Conservation (phyloP, 345 rosid genomes). For the Euclidium syriacum region DNA sequence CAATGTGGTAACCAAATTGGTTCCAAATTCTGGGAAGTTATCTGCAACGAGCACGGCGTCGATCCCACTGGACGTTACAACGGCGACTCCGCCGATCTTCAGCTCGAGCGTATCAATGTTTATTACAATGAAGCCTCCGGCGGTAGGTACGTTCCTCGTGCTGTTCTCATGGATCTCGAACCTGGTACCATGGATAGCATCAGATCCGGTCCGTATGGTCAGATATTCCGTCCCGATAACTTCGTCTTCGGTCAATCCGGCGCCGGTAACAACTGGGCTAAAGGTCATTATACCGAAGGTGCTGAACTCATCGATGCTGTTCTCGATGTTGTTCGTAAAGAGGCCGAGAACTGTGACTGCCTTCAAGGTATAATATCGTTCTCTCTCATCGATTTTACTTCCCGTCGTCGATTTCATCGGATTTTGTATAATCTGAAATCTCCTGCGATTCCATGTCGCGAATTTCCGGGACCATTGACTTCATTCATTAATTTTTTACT, state of each 20-base stretch:
- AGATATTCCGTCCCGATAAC: conserved; percentile 85
- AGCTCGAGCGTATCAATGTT: conserved; percentile 87
- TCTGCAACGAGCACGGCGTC: conserved; percentile 92
- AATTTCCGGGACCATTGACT: too few species aligned
- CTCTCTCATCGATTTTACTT: too few species aligned
- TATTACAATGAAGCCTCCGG: conserved; percentile 95
- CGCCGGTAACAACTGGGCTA: conserved; percentile 86
- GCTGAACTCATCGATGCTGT: conserved; percentile 92
- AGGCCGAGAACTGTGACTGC: conserved; percentile 98
- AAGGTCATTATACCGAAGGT: conserved; percentile 94
- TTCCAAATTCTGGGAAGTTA: conserved; percentile 97
- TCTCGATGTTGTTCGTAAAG: conserved; percentile 95
- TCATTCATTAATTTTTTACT: too few species aligned
- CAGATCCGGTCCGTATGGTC: conserved; percentile 86
- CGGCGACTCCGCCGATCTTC: conserved; percentile 63
- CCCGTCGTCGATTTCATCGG: too few species aligned
- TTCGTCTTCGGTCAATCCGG: conserved; percentile 86
- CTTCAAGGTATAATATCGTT: conserved; percentile 57
- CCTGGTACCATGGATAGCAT: conserved; percentile 99
- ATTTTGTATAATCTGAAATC: too few species aligned
- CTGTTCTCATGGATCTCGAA: conserved; percentile 98
- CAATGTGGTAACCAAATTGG: conserved; percentile 99
- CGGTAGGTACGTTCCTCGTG: conserved; percentile 88
- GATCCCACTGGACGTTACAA: conserved; percentile 76
- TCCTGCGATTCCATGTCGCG: too few species aligned